Evolutionary conservation across 2,329 filamentous ascomycete species (phyloP), one percentile per base, ranked within the genome.

Genomic region (Arthroderma sp.): DNA sequence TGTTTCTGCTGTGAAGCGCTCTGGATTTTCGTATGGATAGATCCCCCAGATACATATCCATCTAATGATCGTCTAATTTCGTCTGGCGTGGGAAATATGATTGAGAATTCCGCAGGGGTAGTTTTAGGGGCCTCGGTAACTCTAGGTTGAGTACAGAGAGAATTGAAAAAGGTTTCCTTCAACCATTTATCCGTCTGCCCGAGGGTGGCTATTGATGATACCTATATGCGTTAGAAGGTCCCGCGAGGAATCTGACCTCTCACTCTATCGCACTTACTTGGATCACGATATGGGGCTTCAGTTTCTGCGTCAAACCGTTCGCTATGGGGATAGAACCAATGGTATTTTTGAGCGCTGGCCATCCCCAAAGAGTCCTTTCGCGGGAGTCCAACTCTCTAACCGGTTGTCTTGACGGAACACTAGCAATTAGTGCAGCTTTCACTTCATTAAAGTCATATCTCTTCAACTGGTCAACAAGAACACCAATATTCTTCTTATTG

Each of bases 191-290:
- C 80, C 7, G 77, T 84, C 25, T 77, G 74, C 0, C 87, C 87
- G 0, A 95, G 75, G 0, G 88, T 89, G 1, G 89, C 89, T 52
- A 95, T 86, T 0, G 88, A 94, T 0, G 89, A 94, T 41, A 91
- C 74, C 70, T 93, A 82, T 2, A 79, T 69, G 1, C 82, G 79
- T 28, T 88, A 72, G n/a, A 25, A 28, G 4, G 7, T n/a, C 11
- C 13, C 19, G 15, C 15, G 23, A 23, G 33, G 17, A 13, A 3
- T n/a, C n/a, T 4, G 2, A 38, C 51, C 17, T 3, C 38, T 41
- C 6, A 4, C 7, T 13, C 11, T 28, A 19, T 39, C 15, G 13
- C 15, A 57, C 62, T 47, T 62, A 73, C 67, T 64, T 74, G 67
- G 35, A 66, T 61, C 19, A 72, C 64, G 58, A 77, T 67, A 60